phyloP scores from a whole-genome alignment of 129 eudicot species.

The Helianthus annuus region HanXRQr2.0-SUNRISE NC_035436.2:55056251-55056750 shows the following conservation, averaged over 20 bases:
- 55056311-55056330: not conserved
- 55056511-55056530: not conserved
- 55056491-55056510: not conserved
- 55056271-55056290: not conserved
- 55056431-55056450: not conserved
- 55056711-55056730: not conserved
- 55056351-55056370: not conserved
- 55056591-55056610: too few species aligned
- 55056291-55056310: not conserved
- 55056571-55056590: too few species aligned
- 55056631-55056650: too few species aligned
- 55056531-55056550: not conserved
- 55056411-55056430: not conserved
- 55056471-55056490: not conserved
- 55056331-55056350: not conserved
- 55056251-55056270: not conserved
- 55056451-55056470: not conserved
- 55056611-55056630: not conserved
- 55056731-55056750: not conserved
- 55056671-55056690: too few species aligned
- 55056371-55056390: not conserved
- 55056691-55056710: not conserved
- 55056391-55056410: not conserved
- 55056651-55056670: too few species aligned
- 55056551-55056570: too few species aligned